Conservation (phyloP, 106 monocot genomes). For the Dendrobium catenatum region DNA sequence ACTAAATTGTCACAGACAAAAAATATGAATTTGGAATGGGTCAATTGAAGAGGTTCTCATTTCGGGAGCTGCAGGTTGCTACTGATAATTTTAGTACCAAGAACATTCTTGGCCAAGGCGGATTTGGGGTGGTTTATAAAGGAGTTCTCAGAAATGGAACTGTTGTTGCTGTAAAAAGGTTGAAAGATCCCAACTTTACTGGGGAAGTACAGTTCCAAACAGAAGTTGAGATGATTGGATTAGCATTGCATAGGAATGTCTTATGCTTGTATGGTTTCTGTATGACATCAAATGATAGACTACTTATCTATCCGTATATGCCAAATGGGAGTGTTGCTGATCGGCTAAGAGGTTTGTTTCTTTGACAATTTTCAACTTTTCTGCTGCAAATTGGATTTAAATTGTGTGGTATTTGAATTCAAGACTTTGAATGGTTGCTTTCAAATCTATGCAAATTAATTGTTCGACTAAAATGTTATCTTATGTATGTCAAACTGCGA, state of each 20-base stretch:
- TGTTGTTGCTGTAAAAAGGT: slow-evolving; percentile 71
- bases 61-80: slow-evolving; percentile 67
- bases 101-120: slow-evolving; percentile 91
- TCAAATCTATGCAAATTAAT: no score
- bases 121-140: slow-evolving; percentile 92
- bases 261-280: slow-evolving; percentile 85
- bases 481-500: not conserved
- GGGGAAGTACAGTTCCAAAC: slow-evolving; percentile 96
- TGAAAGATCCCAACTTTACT: slow-evolving; percentile 89
- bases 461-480: no score
- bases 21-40: slow-evolving; percentile 76
- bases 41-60: slow-evolving; percentile 78
- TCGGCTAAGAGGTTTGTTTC: slow-evolving; percentile 69
- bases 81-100: slow-evolving; percentile 75
- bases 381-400: not conserved
- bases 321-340: slow-evolving; percentile 97
- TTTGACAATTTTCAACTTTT: not conserved
- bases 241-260: slow-evolving; percentile 89
- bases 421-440: no score
- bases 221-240: slow-evolving; percentile 98
- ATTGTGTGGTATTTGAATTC: no score
- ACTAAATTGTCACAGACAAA: slow-evolving; percentile 33
- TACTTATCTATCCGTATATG: slow-evolving; percentile 95
- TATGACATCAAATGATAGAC: slow-evolving; percentile 73
- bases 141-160: slow-evolving; percentile 66